These are phyloP conservation scores for Medicago truncatula DNA, from an alignment of 306 rosid genomes.

Conservation along the genomic window DNA sequence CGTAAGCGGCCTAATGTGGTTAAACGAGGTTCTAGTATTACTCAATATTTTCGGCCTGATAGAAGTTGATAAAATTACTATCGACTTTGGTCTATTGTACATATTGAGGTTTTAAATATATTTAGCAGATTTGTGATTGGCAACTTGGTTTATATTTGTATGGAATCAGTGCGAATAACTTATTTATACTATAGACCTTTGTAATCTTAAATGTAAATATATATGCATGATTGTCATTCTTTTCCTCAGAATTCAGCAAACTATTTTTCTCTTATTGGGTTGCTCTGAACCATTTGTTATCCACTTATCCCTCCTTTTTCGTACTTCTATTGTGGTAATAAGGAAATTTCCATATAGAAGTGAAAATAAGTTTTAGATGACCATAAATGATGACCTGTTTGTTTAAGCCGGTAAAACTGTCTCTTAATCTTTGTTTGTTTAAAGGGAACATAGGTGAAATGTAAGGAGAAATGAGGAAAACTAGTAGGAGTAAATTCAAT, in stretches of 20 bases:
- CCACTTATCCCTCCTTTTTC: background rate
- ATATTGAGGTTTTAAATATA: conserved; percentile 19
- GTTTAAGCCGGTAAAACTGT: background rate
- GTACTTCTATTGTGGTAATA: background rate
- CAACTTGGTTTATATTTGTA: conserved; percentile 27
- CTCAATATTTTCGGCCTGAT: conserved; percentile 71
- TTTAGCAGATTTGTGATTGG: conserved; percentile 29
- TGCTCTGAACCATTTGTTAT: background rate
- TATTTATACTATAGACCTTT: conserved; percentile 10
- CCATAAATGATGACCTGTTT: conserved; percentile 4
- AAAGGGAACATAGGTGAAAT: background rate
- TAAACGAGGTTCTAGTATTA: conserved; percentile 71
- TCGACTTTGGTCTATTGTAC: conserved; percentile 18
- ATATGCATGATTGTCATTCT: conserved; percentile 14
- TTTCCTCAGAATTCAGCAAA: conserved; percentile 2
- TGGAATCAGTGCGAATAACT: background rate
- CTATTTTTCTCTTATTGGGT: background rate
- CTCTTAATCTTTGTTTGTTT: background rate
- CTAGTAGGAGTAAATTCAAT: background rate
- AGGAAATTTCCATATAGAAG: background rate
- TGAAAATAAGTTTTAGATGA: background rate
- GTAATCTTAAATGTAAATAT: conserved; percentile 16
- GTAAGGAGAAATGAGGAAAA: background rate
- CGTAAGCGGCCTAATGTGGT: conserved; percentile 63
- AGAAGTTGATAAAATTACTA: conserved; percentile 48